Base-by-base conservation (phyloP, 192 early-diverging fungal species). In the Backusella tuberculispora region DNA sequence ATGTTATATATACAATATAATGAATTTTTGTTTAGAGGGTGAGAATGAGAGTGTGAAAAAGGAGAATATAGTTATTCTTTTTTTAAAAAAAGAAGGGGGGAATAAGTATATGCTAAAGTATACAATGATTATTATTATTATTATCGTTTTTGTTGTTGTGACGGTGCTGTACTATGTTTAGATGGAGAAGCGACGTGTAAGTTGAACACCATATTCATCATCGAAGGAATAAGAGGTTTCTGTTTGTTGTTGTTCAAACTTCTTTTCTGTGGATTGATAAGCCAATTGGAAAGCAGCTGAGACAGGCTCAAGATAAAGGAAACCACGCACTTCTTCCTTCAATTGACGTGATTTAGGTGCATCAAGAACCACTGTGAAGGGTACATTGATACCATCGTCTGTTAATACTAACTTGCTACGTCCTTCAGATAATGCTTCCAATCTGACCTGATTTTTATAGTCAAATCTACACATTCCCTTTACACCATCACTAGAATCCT, bases 381-480 rank as follows among this genome's bases (percentile, higher is more conserved):
- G 74, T 1, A 44, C 41, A 53, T 44, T 48, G 34, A 78, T 68
- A 8, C 46, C 71, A n/a, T 47, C 71, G 45, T 78, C 76, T 6
- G 63, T 73, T 21, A 78, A 17, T 2, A 69, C 71, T 14, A 78
- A 42, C 3, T 42, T 29, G 12, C 64, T 45, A 12, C 71, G 69
- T 19, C 72, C 76, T 6, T 78, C 76, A 8, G 71, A 72, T 19
- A 78, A 53, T 21, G 76, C 76, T 46, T 80, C 79, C 44, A 80
- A 43, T 38, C 79, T 67, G 5, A 76, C 75, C 48, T 80, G 79
- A 56, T 80, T 80, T 37, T 63, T 80, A 37, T 65, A 38, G 12
- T 76, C 74, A 63, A 80, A 76, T 60, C 74, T 66, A 38, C 66
- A 66, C 79, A 76, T 76, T 6, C 75, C 67, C 60, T 80, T 80